Conservation (phyloP, 176 grass and related monocot species). For the Musa beccarii region DNA sequence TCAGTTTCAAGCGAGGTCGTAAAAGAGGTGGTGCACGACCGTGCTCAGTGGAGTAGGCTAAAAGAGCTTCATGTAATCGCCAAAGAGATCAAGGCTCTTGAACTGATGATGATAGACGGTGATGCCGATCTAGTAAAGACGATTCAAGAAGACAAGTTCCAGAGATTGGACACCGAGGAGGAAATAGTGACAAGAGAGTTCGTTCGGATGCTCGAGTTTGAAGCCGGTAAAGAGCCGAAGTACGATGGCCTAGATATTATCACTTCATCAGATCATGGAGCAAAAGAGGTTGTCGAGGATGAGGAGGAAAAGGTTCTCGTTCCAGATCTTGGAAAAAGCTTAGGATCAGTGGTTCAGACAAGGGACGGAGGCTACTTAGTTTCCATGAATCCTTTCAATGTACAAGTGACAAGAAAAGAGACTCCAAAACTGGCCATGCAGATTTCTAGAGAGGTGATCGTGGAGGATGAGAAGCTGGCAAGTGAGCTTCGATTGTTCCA, state of each 20-base stretch:
- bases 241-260: neutral
- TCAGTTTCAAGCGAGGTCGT: slow-evolving; percentile 29
- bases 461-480: slow-evolving; percentile 34
- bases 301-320: slow-evolving; percentile 26
- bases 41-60: slow-evolving; percentile 38
- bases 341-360: slow-evolving; percentile 58
- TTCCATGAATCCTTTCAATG: slow-evolving; percentile 74
- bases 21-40: slow-evolving; percentile 66
- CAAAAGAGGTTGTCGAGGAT: slow-evolving; percentile 8
- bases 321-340: slow-evolving; percentile 49
- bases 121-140: slow-evolving; percentile 4
- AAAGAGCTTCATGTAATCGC: slow-evolving; percentile 72
- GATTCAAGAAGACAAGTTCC: slow-evolving; percentile 6
- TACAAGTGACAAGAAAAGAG: slow-evolving; percentile 36
- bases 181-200: slow-evolving; percentile 70
- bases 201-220: slow-evolving; percentile 53
- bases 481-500: slow-evolving; percentile 69
- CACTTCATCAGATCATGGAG: neutral
- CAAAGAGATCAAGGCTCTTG: slow-evolving; percentile 65
- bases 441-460: slow-evolving; percentile 52
- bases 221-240: slow-evolving; percentile 30
- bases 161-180: slow-evolving; percentile 43
- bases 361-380: slow-evolving; percentile 69
- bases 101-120: slow-evolving; percentile 35
- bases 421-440: slow-evolving; percentile 72